Base-by-base conservation (phyloP, 2,329 filamentous ascomycete species). In the Monilinia fructicola region DNA sequence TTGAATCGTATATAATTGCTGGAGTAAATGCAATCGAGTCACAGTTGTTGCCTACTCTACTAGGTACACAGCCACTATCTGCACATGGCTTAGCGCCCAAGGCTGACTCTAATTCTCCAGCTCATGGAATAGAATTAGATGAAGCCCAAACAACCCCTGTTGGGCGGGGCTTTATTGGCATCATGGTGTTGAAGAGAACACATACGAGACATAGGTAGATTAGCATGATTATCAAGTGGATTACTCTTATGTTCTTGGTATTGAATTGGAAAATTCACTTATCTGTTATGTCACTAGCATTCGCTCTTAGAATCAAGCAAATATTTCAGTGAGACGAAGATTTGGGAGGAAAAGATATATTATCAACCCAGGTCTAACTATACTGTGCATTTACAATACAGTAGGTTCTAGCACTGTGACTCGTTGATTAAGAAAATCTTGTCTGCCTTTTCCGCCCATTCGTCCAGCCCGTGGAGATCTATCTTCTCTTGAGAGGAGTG, bases 401-500 rank as follows among this genome's bases (percentile, higher is more conserved):
- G 31, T 35, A 50, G 31, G 21, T 40, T 61, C 28, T 50, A 52
- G 31, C n/a, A 40, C 31, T 61, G 58, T 50, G 58, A n/a, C 16
- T 38, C 14, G 10, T 61, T 61, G 58, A 61, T 50, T 61, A 61
- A 61, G 46, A 50, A 50, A 21, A 38, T 61, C 44, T 61, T 50
- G 44, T 38, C 58, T 61, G 44, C 31, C 44, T 52, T 55, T 61
- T 44, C 46, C 54, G 40, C 56, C 54, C 46, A 18, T 44, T 26
- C 23, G 16, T 65, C 46, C 42, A 50, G 44, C 55, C 64, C 50
- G 46, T 31, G 46, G 26, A 52, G 28, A 44, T 53, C 35, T 64
- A 44, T 53, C 35, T 64, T 65, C 38, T 53, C 31, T 40, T 42
- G 64, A 65, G 64, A 38, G 64, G 64, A 65, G 55, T 65, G 50